Conservation (phyloP, 371 early-diverging fungal genomes). For the Mucor circinelloides region DNA sequence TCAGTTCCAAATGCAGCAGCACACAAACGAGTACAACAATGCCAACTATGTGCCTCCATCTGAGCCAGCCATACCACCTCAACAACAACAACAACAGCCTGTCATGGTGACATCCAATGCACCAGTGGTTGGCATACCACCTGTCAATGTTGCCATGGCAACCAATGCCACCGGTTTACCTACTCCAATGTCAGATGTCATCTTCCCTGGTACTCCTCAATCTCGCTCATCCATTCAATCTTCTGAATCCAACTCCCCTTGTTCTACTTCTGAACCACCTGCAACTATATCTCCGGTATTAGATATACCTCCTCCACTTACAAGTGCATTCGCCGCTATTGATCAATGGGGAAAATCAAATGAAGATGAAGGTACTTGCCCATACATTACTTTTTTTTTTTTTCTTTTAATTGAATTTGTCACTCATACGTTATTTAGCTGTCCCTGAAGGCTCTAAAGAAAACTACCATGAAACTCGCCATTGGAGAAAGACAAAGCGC, state of each 20-base stretch:
- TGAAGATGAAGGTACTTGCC: neutral
- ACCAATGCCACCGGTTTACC: neutral
- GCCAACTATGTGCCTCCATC: neutral
- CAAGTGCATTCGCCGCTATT: neutral
- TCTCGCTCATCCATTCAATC: neutral
- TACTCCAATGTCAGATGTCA: constrained; percentile 7
- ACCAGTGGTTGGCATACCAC: neutral
- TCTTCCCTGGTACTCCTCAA: constrained; percentile 2
- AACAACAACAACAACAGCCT: neutral
- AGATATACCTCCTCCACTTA: neutral
- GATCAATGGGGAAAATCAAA: neutral
- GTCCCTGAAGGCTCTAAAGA: neutral
- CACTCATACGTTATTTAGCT: neutral
- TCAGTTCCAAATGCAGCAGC: neutral
- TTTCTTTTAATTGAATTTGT: neutral
- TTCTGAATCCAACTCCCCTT: neutral
- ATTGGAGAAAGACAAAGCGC: constrained; percentile 1
- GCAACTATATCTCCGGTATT: neutral
- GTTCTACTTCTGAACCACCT: neutral
- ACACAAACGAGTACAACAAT: neutral
- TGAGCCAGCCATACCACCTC: neutral
- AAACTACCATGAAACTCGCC: constrained; percentile 14
- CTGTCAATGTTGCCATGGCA: neutral
- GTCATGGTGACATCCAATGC: neutral
- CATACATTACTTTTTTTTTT: too few species aligned